Conservation (phyloP, 176 grass and related monocot species). For the Tillandsia leiboldiana region DNA sequence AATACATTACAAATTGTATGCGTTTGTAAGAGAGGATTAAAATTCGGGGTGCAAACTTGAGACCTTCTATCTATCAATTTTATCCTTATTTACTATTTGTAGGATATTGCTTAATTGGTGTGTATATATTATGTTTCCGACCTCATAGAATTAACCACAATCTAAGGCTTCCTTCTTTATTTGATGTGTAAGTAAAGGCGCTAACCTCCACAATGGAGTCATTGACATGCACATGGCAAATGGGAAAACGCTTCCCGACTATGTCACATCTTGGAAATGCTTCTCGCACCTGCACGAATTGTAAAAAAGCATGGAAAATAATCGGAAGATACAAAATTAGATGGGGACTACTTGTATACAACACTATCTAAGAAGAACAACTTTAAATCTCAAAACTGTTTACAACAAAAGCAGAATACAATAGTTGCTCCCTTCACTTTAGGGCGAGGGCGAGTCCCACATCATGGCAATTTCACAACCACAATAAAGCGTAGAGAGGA, state of each 20-base stretch:
- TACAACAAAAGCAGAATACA: too few species aligned
- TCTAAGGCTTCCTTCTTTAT: neutral
- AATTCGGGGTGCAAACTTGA: neutral
- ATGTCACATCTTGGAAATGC: slow-evolving; percentile 63
- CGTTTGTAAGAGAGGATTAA: neutral
- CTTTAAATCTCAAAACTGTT: too few species aligned
- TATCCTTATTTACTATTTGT: too few species aligned
- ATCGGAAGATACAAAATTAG: neutral
- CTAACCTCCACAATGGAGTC: slow-evolving; percentile 72
- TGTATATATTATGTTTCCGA: neutral
- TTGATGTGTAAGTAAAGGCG: neutral
- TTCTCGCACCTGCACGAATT: slow-evolving; percentile 57
- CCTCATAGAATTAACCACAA: neutral
- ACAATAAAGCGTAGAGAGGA: neutral
- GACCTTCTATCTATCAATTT: too few species aligned
- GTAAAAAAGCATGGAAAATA: neutral
- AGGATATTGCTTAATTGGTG: too few species aligned
- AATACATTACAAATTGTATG: too few species aligned
- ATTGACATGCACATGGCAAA: slow-evolving; percentile 76
- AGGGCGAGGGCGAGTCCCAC: too few species aligned
- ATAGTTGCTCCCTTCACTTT: too few species aligned
- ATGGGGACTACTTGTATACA: neutral
- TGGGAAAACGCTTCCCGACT: slow-evolving; percentile 87
- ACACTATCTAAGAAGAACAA: too few species aligned
- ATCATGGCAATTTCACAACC: neutral